phyloP scores from a whole-genome alignment of 768 basidiomycete species.

The Leccinum imitatum region DNA sequence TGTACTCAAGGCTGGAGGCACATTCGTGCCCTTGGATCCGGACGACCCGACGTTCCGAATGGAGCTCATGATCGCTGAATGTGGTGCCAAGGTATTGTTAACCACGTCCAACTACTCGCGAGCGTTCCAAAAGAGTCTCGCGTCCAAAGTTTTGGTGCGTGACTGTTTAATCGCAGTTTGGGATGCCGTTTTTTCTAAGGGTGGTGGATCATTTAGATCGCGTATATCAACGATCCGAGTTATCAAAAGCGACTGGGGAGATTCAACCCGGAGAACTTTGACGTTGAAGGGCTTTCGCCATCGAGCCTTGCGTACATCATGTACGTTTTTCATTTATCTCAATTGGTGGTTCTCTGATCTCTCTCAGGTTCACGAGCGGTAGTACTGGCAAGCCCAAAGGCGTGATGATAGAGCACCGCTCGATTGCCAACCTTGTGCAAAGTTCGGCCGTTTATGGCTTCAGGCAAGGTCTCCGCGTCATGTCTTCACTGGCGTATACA shows the following conservation, averaged over 20 bases:
- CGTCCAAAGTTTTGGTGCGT: slow-evolving; percentile 24
- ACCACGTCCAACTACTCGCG: slow-evolving; percentile 28
- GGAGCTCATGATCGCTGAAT: slow-evolving; percentile 29
- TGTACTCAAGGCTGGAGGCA: slow-evolving; percentile 33
- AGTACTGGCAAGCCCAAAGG: slow-evolving; percentile 26
- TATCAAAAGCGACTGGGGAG: slow-evolving; percentile 24
- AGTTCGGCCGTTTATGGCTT: slow-evolving; percentile 25
- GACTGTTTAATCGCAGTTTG: neutral
- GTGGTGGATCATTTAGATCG: slow-evolving; percentile 14
- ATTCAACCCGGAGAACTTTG: slow-evolving; percentile 18
- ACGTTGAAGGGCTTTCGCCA: slow-evolving; percentile 21
- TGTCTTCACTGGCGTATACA: slow-evolving; percentile 31
- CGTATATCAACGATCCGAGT: slow-evolving; percentile 30
- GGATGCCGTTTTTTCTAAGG: neutral
- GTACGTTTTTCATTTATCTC: slow-evolving; percentile 11
- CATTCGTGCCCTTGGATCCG: slow-evolving; percentile 24
- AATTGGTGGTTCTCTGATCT: no score
- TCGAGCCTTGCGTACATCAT: slow-evolving; percentile 29
- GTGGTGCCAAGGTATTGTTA: slow-evolving; percentile 27
- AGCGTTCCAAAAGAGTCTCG: slow-evolving; percentile 23
- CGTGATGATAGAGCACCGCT: slow-evolving; percentile 25
- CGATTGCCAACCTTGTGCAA: slow-evolving; percentile 22
- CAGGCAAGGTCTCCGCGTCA: slow-evolving; percentile 21
- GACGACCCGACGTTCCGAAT: slow-evolving; percentile 33
- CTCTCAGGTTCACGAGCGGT: slow-evolving; percentile 21